A percentile compares a stretch with the other conserved stretches of the same genome.
These are phyloP conservation scores for Monosporozyma aerobia DNA, from an alignment of 805 yeast species.

Conservation along the genomic window DNA sequence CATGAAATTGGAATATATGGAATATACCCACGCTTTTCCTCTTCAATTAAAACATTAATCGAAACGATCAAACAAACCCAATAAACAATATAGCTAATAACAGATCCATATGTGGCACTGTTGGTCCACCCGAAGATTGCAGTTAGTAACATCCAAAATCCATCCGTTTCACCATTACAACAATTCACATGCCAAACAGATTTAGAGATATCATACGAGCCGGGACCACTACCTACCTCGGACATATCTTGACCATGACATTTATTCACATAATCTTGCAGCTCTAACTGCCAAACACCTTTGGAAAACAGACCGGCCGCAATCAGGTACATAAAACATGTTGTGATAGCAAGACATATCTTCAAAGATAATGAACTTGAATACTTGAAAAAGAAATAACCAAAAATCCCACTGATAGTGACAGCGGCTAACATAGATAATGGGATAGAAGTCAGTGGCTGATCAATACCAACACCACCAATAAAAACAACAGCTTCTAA, in stretches of 20 bases:
- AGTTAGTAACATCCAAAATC: constrained; percentile 83
- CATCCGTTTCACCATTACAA: constrained; percentile 88
- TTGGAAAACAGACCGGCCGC: constrained; percentile 81
- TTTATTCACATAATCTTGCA: constrained; percentile 60
- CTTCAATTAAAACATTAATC: constrained; percentile 39
- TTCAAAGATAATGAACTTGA: constrained; percentile 72
- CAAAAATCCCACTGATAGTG: constrained; percentile 51
- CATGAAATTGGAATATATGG: constrained; percentile 53
- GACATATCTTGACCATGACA: constrained; percentile 80
- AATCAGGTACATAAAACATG: constrained; percentile 73
- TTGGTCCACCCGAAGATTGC: constrained; percentile 93
- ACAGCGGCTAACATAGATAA: constrained; percentile 54
- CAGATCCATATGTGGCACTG: constrained; percentile 85
- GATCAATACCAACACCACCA: constrained; percentile 78
- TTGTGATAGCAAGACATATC: constrained; percentile 61
- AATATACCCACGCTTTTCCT: constrained; percentile 49
- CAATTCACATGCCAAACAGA: constrained; percentile 94
- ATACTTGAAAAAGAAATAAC: constrained; percentile 60
- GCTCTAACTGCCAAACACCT: constrained; percentile 85
- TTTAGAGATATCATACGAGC: constrained; percentile 70
- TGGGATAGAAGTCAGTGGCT: constrained; percentile 57
- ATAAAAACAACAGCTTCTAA: constrained; percentile 85
- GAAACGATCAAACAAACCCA: constrained; percentile 48
- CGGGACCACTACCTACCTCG: constrained; percentile 89
- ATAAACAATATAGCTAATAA: constrained; percentile 57